phyloP scores from a whole-genome alignment of 345 rosid species.

The Corchorus olitorius region DNA sequence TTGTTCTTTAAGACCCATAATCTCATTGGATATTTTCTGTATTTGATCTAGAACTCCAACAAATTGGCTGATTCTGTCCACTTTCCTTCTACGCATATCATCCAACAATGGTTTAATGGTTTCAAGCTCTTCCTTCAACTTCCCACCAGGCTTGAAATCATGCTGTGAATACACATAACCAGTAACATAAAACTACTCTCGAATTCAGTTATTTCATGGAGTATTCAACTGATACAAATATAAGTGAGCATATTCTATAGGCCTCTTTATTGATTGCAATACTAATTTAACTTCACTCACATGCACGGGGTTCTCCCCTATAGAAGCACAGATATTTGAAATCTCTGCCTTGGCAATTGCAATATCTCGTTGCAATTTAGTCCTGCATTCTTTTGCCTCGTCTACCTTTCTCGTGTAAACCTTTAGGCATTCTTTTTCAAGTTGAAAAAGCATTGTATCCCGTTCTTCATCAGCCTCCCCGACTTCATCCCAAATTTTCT shows the following conservation, averaged over 20 bases:
- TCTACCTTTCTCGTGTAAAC: slow-evolving; percentile 54
- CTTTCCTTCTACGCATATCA: slow-evolving; percentile 45
- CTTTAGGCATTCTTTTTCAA: slow-evolving; percentile 55
- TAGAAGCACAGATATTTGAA: slow-evolving; percentile 45
- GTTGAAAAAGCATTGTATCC: slow-evolving; percentile 48
- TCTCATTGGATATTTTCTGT: slow-evolving; percentile 49
- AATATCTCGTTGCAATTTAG: slow-evolving; percentile 44
- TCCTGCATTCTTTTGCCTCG: slow-evolving; percentile 47
- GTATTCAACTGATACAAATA: background rate
- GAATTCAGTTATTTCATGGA: background rate
- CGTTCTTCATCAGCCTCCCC: slow-evolving; percentile 55
- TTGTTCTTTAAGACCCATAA: slow-evolving; percentile 38
- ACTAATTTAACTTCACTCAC: slow-evolving; percentile 28
- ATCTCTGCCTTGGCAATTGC: slow-evolving; percentile 52
- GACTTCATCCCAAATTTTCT: slow-evolving; percentile 71
- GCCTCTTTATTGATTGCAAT: background rate
- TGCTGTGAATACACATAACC: slow-evolving; percentile 31
- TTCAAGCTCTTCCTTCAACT: slow-evolving; percentile 51
- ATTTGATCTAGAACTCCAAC: slow-evolving; percentile 48
- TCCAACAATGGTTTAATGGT: slow-evolving; percentile 43
- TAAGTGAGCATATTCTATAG: background rate
- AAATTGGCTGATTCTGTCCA: slow-evolving; percentile 49
- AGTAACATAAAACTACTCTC: background rate
- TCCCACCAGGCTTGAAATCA: slow-evolving; percentile 39
- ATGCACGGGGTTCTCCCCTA: slow-evolving; percentile 47